Percentiles rank a stretch among this genome's conserved stretches.
phyloP scores from a whole-genome alignment of 441 rosid species.

The Dalechampia spathulata region DNA sequence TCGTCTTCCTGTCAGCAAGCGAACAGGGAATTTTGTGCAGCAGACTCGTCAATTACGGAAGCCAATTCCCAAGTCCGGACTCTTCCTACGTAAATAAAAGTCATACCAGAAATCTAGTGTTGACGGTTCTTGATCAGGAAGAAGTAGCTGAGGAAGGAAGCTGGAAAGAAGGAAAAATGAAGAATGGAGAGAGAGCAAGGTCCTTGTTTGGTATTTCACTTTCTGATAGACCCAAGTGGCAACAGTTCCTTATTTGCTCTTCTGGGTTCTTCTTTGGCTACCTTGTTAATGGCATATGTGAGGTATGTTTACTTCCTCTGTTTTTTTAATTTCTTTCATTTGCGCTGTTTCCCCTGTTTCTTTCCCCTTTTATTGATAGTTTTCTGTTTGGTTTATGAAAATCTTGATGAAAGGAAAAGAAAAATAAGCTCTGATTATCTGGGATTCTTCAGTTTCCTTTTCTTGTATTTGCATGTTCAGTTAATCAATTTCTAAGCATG shows the following conservation, averaged over 20 bases:
- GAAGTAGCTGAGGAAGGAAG: not conserved
- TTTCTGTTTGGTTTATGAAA: conserved; percentile 23
- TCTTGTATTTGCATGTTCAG: not conserved
- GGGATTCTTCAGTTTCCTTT: not conserved
- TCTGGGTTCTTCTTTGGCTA: conserved; percentile 30
- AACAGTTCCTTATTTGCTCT: conserved; percentile 24
- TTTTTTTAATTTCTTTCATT: not conserved
- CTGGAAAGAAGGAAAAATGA: conserved; percentile 16
- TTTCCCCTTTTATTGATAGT: not conserved
- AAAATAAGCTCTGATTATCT: not conserved
- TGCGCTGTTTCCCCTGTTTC: not conserved
- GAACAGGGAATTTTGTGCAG: too few relatives aligned
- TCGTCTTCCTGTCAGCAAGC: too few relatives aligned
- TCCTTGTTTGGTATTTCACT: conserved; percentile 52
- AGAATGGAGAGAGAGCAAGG: conserved; percentile 39
- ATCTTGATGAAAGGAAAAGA: conserved; percentile 1
- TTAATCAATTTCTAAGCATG: not conserved
- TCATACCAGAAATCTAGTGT: not conserved
- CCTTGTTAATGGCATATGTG: conserved; percentile 30
- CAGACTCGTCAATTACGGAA: too few relatives aligned
- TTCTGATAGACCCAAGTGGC: conserved; percentile 44
- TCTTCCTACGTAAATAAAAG: too few relatives aligned
- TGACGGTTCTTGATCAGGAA: not conserved
- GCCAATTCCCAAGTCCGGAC: too few relatives aligned
- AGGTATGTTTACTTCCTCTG: conserved; percentile 12